Conservation (phyloP, 768 basidiomycete species). For the Kwoniella heveanensis region DNA sequence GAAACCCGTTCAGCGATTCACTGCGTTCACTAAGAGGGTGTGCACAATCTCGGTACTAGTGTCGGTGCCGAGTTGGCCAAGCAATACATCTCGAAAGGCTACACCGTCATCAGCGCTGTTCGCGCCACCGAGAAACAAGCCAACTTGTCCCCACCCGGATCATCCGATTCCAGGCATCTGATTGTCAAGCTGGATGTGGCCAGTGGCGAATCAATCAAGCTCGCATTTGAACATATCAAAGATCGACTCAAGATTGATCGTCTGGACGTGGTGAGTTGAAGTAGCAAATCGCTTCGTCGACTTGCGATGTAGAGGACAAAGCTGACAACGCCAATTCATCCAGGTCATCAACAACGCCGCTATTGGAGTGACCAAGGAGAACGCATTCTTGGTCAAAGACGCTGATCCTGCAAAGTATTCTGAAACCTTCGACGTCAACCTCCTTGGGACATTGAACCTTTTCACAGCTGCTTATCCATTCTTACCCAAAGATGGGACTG, state of each 20-base stretch:
- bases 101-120: not conserved
- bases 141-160: not conserved
- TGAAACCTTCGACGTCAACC: not conserved
- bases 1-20: not conserved
- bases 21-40: not conserved
- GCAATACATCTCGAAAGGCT: not conserved
- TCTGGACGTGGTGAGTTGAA: not conserved
- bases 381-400: conserved; percentile 1
- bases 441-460: not conserved
- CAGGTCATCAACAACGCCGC: conserved; percentile 4
- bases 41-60: too few species aligned
- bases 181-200: conserved; percentile 4
- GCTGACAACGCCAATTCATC: not conserved
- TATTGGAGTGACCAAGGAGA: not conserved
- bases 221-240: not conserved
- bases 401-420: not conserved
- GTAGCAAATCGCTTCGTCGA: not conserved
- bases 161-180: not conserved
- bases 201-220: not conserved
- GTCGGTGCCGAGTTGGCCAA: not conserved
- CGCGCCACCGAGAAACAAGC: conserved; percentile 1
- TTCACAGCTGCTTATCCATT: not conserved
- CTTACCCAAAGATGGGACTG: too few species aligned
- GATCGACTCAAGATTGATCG: not conserved
- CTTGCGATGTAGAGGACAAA: not conserved